Evolutionary conservation across 345 rosid species (phyloP).

Genomic region (Syzygium grande): DNA sequence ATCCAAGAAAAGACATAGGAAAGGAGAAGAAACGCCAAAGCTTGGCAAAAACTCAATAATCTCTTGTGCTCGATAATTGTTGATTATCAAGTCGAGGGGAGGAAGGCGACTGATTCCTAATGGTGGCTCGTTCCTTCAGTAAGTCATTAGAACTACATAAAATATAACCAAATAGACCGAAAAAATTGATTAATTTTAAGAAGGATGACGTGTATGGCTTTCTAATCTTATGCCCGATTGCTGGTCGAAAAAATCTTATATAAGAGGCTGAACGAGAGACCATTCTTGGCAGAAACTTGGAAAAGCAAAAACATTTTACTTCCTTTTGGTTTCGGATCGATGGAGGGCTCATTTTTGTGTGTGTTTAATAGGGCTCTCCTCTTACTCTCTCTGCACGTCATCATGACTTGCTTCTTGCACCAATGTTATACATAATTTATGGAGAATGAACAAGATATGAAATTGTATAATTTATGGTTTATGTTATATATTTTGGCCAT

Average conservation of each 20-base stretch:
- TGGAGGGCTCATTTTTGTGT: not conserved
- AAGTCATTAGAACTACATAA: not conserved
- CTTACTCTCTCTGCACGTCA: not conserved
- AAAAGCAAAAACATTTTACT: not conserved
- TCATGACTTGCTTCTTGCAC: not conserved
- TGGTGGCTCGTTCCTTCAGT: not conserved
- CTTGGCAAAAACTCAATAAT: too few relatives aligned
- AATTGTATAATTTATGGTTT: too few relatives aligned
- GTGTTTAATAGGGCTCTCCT: not conserved
- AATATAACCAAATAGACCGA: not conserved
- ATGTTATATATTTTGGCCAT: too few relatives aligned
- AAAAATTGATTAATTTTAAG: rapidly evolving
- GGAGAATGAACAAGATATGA: too few relatives aligned
- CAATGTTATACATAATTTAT: not conserved
- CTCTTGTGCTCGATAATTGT: not conserved
- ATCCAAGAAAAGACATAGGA: not conserved
- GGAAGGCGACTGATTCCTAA: not conserved
- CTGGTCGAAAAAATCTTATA: not conserved
- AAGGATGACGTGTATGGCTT: not conserved
- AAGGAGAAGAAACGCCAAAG: too few relatives aligned
- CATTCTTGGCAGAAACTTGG: not conserved
- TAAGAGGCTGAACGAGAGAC: not conserved
- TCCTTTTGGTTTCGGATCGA: not conserved
- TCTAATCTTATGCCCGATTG: not conserved
- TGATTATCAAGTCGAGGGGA: not conserved